Base-by-base conservation (phyloP, 257 asterid genomes). In the Lycium barbarum region DNA sequence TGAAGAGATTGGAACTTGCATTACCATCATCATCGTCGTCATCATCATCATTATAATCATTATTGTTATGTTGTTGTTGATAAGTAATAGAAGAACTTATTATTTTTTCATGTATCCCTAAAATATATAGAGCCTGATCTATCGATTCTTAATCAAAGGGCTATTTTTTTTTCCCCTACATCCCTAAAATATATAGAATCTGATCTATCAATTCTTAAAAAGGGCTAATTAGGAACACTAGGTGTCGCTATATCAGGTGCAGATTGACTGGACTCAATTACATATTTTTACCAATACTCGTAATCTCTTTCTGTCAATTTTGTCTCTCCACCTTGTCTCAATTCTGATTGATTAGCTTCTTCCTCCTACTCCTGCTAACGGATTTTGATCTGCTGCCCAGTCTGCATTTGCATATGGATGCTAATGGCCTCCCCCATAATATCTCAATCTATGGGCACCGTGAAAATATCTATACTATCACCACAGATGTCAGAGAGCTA, bases 301-400 rank as follows among this genome's bases (percentile, higher is more conserved):
- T 47, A 47, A 73, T 47, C 13, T 43, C 59, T 45, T 22, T 71
- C 57, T 11, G 58, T 0, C 80, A 20, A 47, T 45, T n/a, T 73
- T 45, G 58, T n/a, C n/a, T 73, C 80, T n/a, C 59, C 66, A 17
- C 66, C n/a, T 20, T 11, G 80, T n/a, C n/a, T 73, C 11, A 47
- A 45, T 43, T 20, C 55, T 65, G 15, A 49, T 51, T 11, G 81
- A 76, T 51, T 76, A 22, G 14, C 81, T 76, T 76, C 81, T 51
- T 51, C 63, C 81, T 14, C 63, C 81, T 51, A 51, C 81, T 17
- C 57, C 12, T 49, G 40, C 71, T 63, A 22, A 22, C 71, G 36
- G 3, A 49, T 49, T 49, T 49, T 49, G 81, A 76, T 76, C 62
- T 51, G 55, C 61, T 76, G 81, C 40, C 22, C 45, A 13, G 7